Evolutionary conservation across 306 rosid genomes (phyloP), one percentile per base, ranked within the genome.

Genomic region (Oxytropis ochrocephala): DNA sequence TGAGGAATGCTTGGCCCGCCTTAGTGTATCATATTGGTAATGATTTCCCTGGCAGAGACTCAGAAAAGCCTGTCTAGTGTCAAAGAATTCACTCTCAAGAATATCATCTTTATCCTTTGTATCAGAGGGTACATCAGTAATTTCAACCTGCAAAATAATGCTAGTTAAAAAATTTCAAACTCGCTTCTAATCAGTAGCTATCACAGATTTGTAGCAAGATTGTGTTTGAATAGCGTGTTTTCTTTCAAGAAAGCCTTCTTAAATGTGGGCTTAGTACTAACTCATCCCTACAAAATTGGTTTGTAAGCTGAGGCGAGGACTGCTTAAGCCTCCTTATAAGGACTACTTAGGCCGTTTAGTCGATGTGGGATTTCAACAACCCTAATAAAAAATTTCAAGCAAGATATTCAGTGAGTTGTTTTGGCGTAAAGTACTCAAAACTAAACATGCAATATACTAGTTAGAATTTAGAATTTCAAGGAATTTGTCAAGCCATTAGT

Each of bases 31-130:
- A 80, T 91, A 95, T 60, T 95, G 97, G 81, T 95, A 95, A 79
- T 95, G 99, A 71, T 95, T 95, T 69, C 99, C 99, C 83, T 95
- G 97, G 81, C 99, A 95, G 53, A 95, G 95, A 84, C 99, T 95
- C 75, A 95, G 79, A 80, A 95, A 95, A 33, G 99, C 99, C 52
- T 95, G 97, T 86, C 99, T 95, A 12, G 97, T 95, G 88, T 94
- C 99, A 64, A 94, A 94, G 80, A 94, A 94, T 82, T 94, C 99
- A 77, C 97, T 91, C 88, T 94, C 99, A 67, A 94, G 97, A 75
- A 91, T 91, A 73, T 94, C 99, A 61, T 94, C 99, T 75, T 72
- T 89, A 83, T 94, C 99, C 82, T 89, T 94, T 19, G 99, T 95
- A 82, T 91, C 99, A 50, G 33, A 67, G 18, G 91, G 83, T 44